phyloP scores from a whole-genome alignment of 179 eudicot species.

The Drosera spatulata region DNA sequence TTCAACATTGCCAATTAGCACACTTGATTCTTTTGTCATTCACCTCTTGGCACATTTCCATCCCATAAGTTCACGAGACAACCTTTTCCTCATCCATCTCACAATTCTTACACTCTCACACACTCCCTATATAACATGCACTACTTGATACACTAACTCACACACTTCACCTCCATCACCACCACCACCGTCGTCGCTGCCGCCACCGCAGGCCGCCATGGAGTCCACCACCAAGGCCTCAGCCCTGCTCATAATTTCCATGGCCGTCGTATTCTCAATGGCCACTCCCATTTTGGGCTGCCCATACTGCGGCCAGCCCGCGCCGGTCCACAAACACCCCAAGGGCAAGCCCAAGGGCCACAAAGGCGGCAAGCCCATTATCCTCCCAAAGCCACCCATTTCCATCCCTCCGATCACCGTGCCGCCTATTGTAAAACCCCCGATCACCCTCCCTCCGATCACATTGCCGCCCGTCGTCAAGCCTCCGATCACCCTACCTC shows the following conservation, averaged over 20 bases:
- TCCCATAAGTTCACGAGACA: no score
- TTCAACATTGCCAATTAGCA: no score
- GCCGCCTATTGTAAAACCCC: background rate
- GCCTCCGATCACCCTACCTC: slow-evolving; percentile 16
- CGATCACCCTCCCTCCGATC: slow-evolving; percentile 17
- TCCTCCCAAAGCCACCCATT: slow-evolving; percentile 7
- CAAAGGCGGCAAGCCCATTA: slow-evolving; percentile 9
- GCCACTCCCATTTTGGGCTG: slow-evolving; percentile 53
- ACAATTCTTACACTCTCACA: no score
- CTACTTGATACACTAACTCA: background rate
- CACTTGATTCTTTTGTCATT: no score
- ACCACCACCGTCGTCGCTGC: background rate
- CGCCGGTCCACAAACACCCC: slow-evolving; percentile 18
- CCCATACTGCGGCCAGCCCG: slow-evolving; percentile 33
- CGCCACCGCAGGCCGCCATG: slow-evolving; percentile 16
- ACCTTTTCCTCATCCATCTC: no score
- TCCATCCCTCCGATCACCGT: slow-evolving; percentile 15
- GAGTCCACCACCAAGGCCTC: slow-evolving; percentile 40
- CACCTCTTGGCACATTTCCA: no score
- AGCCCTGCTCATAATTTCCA: slow-evolving; percentile 50
- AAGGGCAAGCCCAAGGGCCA: slow-evolving; percentile 12
- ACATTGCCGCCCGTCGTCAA: slow-evolving; percentile 19
- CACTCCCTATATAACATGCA: slow-evolving; percentile 23
- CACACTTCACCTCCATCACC: background rate
- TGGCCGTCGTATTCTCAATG: slow-evolving; percentile 44